phyloP scores from a whole-genome alignment of 75 land plant genomes.

The Azolla pinnata region DNA sequence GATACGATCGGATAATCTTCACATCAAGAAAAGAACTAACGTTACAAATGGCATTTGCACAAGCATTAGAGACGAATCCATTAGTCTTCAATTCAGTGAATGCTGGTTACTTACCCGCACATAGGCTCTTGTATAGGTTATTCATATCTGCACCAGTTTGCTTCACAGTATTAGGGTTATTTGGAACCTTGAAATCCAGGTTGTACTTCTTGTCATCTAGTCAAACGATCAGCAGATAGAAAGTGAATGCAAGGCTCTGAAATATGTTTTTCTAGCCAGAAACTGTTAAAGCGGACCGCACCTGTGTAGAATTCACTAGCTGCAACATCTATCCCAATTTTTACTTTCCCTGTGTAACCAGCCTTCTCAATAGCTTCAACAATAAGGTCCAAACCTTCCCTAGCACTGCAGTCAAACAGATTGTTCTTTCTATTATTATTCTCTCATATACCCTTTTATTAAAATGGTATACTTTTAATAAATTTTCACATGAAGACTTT shows the following conservation, averaged over 20 bases:
- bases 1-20: constrained; percentile 88
- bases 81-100: no score
- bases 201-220: constrained; percentile 63
- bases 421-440: not conserved
- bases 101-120: constrained; percentile 73
- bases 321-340: constrained; percentile 86
- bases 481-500: no score
- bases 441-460: no score
- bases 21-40: not conserved
- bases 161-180: constrained; percentile 54
- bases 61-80: no score
- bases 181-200: constrained; percentile 72
- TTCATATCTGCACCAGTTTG: constrained; percentile 89
- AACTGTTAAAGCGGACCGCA: constrained; percentile 10
- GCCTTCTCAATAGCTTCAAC: constrained; percentile 87
- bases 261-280: not conserved
- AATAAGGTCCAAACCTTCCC: constrained; percentile 84
- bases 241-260: no score
- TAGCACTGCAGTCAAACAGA: constrained; percentile 38
- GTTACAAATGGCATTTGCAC: not conserved
- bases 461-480: no score
- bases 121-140: constrained; percentile 69
- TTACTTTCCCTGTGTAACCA: constrained; percentile 72
- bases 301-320: constrained; percentile 93
- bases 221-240: not conserved